Evolutionary conservation across 1,284 basidiomycete species (phyloP), one percentile per base, ranked within the genome.

Genomic region (Rhodotorula sp.): DNA sequence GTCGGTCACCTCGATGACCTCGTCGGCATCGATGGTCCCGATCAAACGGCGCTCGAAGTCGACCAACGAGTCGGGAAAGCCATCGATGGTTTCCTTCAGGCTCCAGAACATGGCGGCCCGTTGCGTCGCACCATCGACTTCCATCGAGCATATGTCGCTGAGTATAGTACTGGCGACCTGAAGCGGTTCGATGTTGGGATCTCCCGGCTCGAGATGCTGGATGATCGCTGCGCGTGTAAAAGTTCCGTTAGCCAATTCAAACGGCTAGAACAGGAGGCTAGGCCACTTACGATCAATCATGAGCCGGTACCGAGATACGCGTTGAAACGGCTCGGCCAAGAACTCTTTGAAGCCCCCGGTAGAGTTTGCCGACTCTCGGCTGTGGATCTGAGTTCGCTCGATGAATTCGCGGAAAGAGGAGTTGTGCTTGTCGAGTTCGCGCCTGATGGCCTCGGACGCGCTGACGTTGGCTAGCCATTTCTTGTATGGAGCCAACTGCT

Each of bases 301-400:
- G 33, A 99, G 84, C 3, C 93, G 96, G 82, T 99, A 99, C 67
- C 95, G 86, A 1, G 96, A 95, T 74, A 99, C 93, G 42, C 96
- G 89, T 80, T 99, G 96, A n/a, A 98, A 92, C n/a, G 96, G 96
- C 79, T 99, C 96, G 87, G 98, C 97, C 55, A 99, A 84, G 55
- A 99, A 86, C 80, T 99, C 95, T 29, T 93, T 87, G 54, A 99
- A 84, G 20, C 95, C 94, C 68, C 93, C 93, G 20, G 88, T 85
- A 5, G 88, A 88, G 72, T 91, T 88, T 4, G 70, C 64, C 22
- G 63, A 53, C 53, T 74, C 70, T 3, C 70, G 64, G n/a, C 58
- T 60, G 56, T 64, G 33, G 0, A 72, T 57, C 54, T 69, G 66
- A 1, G 65, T 68, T 5, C 70, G 58, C 37, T 74, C 68, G 46